Conservation (phyloP, 2,329 filamentous ascomycete genomes). For the Trematosphaeria pertusa region DNA sequence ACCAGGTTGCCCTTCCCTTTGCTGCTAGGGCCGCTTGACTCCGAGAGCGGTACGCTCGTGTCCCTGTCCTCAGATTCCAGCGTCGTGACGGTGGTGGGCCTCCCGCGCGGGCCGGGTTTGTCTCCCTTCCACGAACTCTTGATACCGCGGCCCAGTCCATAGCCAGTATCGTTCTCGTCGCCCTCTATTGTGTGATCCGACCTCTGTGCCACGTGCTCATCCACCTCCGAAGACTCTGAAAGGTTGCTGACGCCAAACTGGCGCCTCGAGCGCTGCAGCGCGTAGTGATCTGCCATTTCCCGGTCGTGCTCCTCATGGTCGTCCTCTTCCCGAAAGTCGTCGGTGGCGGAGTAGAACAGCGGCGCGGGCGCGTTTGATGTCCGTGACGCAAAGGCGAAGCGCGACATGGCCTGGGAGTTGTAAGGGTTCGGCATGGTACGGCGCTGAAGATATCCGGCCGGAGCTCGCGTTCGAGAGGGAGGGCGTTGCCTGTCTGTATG, state of each 20-base stretch:
- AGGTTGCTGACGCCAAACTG: conserved; percentile 86
- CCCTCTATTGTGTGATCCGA: conserved; percentile 60
- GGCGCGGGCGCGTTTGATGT: conserved; percentile 81
- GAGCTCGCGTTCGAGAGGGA: conserved; percentile 56
- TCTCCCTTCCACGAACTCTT: conserved; percentile 64
- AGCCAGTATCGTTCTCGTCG: conserved; percentile 48
- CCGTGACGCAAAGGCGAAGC: conserved; percentile 81
- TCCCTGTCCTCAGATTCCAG: conserved; percentile 48
- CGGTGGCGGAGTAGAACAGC: conserved; percentile 90
- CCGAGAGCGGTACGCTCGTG: conserved; percentile 50
- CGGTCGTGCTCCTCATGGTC: conserved; percentile 89
- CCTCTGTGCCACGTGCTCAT: conserved; percentile 65
- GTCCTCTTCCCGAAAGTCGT: conserved; percentile 91
- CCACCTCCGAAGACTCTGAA: conserved; percentile 84
- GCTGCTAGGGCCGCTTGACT: conserved; percentile 53
- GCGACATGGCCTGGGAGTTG: conserved; percentile 69
- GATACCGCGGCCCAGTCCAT: conserved; percentile 58
- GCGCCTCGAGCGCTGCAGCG: conserved; percentile 85
- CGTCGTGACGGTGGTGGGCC: conserved; percentile 42
- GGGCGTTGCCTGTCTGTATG: conserved; percentile 53
- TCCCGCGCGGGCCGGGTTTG: conserved; percentile 50
- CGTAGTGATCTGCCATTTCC: conserved; percentile 93
- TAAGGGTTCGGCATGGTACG: conserved; percentile 74
- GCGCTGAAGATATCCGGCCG: conserved; percentile 59
- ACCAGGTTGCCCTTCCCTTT: conserved; percentile 75